Conservation (phyloP, 345 rosid species). For the Geranium rotundifolium region DNA sequence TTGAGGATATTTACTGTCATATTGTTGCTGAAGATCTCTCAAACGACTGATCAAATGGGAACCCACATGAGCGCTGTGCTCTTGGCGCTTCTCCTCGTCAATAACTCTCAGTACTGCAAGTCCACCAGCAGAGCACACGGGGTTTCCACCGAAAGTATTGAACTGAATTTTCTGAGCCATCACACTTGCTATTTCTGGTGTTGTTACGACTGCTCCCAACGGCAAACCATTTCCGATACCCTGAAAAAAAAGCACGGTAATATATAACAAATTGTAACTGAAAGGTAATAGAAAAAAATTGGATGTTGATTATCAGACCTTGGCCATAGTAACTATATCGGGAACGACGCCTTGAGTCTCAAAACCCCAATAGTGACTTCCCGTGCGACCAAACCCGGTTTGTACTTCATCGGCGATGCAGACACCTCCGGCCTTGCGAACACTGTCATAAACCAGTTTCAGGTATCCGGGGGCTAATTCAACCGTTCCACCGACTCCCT, state of each 20-base stretch:
- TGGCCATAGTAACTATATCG: constrained; percentile 96
- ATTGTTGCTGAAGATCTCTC: constrained; percentile 53
- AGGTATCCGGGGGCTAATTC: constrained; percentile 93
- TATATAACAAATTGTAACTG: neutral
- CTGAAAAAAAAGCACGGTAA: constrained; percentile 20
- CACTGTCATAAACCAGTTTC: constrained; percentile 66
- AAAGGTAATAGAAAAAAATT: constrained; percentile 17
- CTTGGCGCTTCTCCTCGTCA: constrained; percentile 84
- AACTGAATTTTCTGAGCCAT: constrained; percentile 78
- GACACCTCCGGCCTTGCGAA: constrained; percentile 76
- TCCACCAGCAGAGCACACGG: constrained; percentile 95
- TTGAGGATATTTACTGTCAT: constrained; percentile 45
- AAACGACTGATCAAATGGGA: constrained; percentile 62
- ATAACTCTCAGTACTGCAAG: constrained; percentile 81
- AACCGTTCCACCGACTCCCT: constrained; percentile 96
- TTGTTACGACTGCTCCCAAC: constrained; percentile 88
- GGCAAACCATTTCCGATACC: constrained; percentile 97
- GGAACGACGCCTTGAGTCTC: constrained; percentile 89
- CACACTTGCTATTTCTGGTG: constrained; percentile 90
- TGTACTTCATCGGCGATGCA: constrained; percentile 98
- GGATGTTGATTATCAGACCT: constrained; percentile 30
- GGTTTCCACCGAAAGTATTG: constrained; percentile 95
- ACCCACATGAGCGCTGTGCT: constrained; percentile 70
- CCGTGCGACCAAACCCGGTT: constrained; percentile 86
- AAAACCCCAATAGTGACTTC: constrained; percentile 94